Base-by-base conservation (phyloP, 179 eudicot genomes). In the Heliamphora ciliata region DNA sequence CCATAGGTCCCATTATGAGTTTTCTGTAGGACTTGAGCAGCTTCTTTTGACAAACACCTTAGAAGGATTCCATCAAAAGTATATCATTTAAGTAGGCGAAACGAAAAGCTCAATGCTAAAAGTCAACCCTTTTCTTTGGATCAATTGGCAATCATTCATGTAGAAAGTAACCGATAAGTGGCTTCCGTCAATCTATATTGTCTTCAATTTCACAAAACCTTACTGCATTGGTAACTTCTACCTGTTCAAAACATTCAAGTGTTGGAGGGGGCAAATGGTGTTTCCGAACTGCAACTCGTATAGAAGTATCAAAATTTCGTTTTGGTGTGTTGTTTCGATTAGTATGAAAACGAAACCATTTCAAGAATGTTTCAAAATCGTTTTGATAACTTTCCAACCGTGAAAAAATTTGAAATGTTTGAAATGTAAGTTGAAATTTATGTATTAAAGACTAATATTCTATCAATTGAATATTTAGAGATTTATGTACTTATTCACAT, bases 101-200 rank as follows among this genome's bases (percentile, higher is more conserved):
- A 6, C 31, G 77, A 50, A 51, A 40, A 2, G 77, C 77, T 74
- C 60, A 5, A 48, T 1, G 17, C 17, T 6, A 50, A 4, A 74
- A 0, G 14, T 70, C 10, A 1, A 70, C 74, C 14, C 6, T 4
- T 15, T 70, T 46, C 1, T 46, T 70, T 46, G 40, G 77, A n/a
- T 74, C 6, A n/a, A 0, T 52, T 51, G 77, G 60, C 13, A 50
- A 67, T 67, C 50, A 1, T 24, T 47, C 72, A 67, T 67, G 15
- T 67, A 24, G 8, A 1, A 79, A 9, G 21, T 81, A 59, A 8
- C 73, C 70, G 4, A 81, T 60, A 4, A 81, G 3, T 9, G 79
- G 13, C 52, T 81, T 79, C 3, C 79, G 48, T 80, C 74, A 75
- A 64, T 81, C 55, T 64, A 48, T 1, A 2, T 81, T 52, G 15